Conservation (phyloP, 768 basidiomycete genomes). For the Gymnopilus junonius region DNA sequence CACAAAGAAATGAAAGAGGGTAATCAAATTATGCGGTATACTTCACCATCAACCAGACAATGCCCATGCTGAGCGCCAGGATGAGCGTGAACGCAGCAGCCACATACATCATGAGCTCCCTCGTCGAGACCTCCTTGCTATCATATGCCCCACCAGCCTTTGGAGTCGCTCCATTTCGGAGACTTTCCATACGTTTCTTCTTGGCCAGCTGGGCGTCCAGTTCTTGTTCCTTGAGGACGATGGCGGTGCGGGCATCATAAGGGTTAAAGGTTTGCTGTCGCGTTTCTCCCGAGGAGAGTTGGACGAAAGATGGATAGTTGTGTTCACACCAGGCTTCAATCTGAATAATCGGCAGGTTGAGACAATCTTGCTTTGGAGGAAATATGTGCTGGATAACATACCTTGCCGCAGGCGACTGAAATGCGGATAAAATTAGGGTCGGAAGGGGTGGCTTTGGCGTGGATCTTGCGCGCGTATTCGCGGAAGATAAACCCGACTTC, state of each 20-base stretch:
- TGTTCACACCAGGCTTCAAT: slow-evolving; percentile 95
- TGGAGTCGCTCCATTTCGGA: slow-evolving; percentile 13
- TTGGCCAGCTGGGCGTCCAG: slow-evolving; percentile 39
- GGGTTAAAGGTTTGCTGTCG: slow-evolving; percentile 43
- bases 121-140: slow-evolving; percentile 17
- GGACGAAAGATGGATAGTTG: slow-evolving; percentile 91
- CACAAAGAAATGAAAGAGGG: background rate
- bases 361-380: background rate
- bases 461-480: slow-evolving; percentile 80
- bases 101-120: slow-evolving; percentile 37
- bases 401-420: slow-evolving; percentile 84
- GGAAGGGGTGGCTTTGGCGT: slow-evolving; percentile 73
- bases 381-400: slow-evolving; percentile 33
- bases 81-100: slow-evolving; percentile 30
- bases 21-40: background rate
- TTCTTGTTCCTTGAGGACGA: slow-evolving; percentile 51
- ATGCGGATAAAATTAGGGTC: slow-evolving; percentile 89
- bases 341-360: slow-evolving; percentile 37
- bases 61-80: slow-evolving; percentile 22
- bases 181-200: slow-evolving; percentile 34
- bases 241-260: slow-evolving; percentile 58
- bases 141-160: background rate
- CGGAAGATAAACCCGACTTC: slow-evolving; percentile 92
- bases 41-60: slow-evolving; percentile 30
- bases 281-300: slow-evolving; percentile 26